A percentile compares a stretch with the other conserved stretches of the same genome.
phyloP scores from a whole-genome alignment of 305 asterid genomes.

The Fraxinus latifolia region DNA sequence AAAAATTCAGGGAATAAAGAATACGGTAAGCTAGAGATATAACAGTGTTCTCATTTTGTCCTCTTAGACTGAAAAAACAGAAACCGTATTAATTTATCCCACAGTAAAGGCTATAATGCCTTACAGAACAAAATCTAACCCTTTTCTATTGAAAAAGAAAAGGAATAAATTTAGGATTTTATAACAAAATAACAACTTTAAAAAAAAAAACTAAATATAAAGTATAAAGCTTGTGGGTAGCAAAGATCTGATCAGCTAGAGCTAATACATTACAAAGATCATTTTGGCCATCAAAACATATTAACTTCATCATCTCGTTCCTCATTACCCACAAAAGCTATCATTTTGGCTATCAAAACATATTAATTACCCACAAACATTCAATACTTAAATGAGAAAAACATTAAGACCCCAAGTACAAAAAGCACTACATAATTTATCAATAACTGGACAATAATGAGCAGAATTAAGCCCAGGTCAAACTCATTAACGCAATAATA shows the following conservation, averaged over 20 bases:
- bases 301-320: slow-evolving; percentile 43
- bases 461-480: not conserved
- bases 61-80: not conserved
- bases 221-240: not conserved
- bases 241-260: slow-evolving; percentile 60
- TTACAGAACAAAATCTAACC: not conserved
- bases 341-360: no score
- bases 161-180: not conserved
- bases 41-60: not conserved
- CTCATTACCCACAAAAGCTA: not conserved
- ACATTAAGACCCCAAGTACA: not conserved
- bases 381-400: not conserved
- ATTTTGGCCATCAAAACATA: slow-evolving; percentile 40
- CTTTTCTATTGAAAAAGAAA: not conserved
- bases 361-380: not conserved
- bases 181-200: not conserved
- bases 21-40: not conserved
- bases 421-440: not conserved
- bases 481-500: not conserved
- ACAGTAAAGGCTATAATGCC: not conserved
- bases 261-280: slow-evolving; percentile 81
- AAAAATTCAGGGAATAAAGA: not conserved
- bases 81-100: not conserved
- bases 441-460: not conserved
- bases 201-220: not conserved